Percentiles rank a stretch among this genome's conserved stretches.
Conservation (phyloP, 2,329 filamentous ascomycete species). For the Exserohilum rostratum region DNA sequence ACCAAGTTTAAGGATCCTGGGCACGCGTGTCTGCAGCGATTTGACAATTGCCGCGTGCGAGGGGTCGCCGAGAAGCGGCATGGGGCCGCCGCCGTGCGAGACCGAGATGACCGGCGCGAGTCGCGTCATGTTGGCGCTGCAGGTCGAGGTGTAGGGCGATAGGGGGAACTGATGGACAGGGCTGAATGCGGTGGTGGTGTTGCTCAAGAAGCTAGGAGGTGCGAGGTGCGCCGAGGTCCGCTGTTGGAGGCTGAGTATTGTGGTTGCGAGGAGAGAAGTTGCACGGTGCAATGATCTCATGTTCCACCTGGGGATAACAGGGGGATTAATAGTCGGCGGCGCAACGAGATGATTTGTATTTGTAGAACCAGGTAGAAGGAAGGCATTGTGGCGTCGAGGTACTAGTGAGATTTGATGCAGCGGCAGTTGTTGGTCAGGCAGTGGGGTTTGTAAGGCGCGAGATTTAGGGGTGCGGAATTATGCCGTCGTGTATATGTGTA, state of each 20-base stretch:
- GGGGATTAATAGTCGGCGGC: not conserved
- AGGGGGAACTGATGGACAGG: constrained; percentile 38
- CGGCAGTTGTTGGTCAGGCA: constrained; percentile 2
- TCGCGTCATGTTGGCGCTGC: constrained; percentile 37
- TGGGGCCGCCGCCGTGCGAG: constrained; percentile 56
- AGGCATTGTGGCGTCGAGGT: constrained; percentile 14
- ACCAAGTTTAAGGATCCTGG: constrained; percentile 61
- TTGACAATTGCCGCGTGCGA: constrained; percentile 57
- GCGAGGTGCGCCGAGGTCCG: constrained; percentile 15
- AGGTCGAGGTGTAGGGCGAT: constrained; percentile 29
- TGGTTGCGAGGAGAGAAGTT: constrained; percentile 19
- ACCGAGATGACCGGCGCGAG: constrained; percentile 49
- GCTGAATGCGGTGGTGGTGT: constrained; percentile 32
- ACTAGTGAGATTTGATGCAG: not conserved
- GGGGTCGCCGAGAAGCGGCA: constrained; percentile 65
- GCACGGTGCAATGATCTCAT: constrained; percentile 24
- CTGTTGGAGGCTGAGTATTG: constrained; percentile 6
- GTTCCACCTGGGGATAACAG: constrained; percentile 3
- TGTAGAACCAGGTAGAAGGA: not conserved
- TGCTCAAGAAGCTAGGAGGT: constrained; percentile 2
- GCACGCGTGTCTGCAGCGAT: constrained; percentile 61
- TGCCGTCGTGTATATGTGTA: constrained; percentile 22
- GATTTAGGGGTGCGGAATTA: constrained; percentile 28
- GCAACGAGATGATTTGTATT: constrained; percentile 2
- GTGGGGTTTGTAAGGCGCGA: constrained; percentile 23